Percentiles rank a stretch among this genome's conserved stretches.
These are phyloP conservation scores for Mortierella claussenii DNA, from an alignment of 192 early-diverging fungal genomes.

Conservation along the genomic window DNA sequence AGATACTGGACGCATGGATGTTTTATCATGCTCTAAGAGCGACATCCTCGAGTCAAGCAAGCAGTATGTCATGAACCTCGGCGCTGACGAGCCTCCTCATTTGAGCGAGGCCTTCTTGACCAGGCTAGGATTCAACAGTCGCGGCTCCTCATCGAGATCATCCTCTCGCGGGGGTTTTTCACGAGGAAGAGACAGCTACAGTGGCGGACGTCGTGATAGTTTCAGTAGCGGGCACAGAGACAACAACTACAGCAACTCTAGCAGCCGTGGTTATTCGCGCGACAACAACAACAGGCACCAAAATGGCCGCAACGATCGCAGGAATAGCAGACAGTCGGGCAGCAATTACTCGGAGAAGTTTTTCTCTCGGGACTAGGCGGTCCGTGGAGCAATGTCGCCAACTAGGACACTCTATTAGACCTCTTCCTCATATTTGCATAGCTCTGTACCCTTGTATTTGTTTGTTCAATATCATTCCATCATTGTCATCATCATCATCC, in stretches of 20 bases:
- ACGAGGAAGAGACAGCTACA: conserved; percentile 14
- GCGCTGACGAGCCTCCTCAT: conserved; percentile 57
- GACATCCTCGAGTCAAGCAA: conserved; percentile 48
- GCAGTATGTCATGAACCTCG: conserved; percentile 50
- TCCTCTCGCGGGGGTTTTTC: conserved; percentile 10
- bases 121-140: conserved; percentile 52
- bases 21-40: conserved; percentile 51
- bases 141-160: conserved; percentile 11
- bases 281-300: neutral
- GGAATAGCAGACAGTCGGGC: no score
- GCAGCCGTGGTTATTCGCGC: neutral
- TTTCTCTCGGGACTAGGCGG: conserved; percentile 39
- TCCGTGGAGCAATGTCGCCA: no score
- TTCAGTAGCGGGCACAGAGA: no score
- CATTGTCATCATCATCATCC: neutral
- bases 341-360: conserved; percentile 25
- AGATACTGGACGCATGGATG: conserved; percentile 55
- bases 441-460: neutral
- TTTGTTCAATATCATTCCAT: neutral
- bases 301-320: conserved; percentile 14
- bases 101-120: conserved; percentile 51
- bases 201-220: conserved; percentile 4
- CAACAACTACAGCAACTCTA: no score
- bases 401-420: no score
- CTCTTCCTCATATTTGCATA: neutral